A percentile compares a stretch with the other conserved stretches of the same genome.
These are phyloP conservation scores for Chaetothyriales sp. DNA, from an alignment of 2,329 filamentous ascomycete species.

Conservation along the genomic window DNA sequence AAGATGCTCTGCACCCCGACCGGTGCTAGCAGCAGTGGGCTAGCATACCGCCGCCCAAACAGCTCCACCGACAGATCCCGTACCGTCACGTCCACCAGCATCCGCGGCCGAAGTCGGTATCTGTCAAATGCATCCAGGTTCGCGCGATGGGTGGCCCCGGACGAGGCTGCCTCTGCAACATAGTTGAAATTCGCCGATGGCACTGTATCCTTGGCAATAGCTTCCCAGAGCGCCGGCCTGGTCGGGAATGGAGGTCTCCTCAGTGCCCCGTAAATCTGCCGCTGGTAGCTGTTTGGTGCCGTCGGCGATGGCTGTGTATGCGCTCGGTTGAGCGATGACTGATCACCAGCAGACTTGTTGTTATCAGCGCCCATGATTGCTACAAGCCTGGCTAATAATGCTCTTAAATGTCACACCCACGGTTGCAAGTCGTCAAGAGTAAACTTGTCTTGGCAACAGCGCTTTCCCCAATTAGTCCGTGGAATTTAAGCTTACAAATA, in stretches of 20 bases:
- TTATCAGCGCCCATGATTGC: not conserved
- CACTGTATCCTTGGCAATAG: slow-evolving; percentile 36
- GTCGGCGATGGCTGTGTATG: slow-evolving; percentile 13
- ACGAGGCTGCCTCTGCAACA: slow-evolving; percentile 41
- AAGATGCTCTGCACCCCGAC: slow-evolving; percentile 55
- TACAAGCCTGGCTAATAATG: not conserved
- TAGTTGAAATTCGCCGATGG: slow-evolving; percentile 40
- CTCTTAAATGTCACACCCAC: not conserved
- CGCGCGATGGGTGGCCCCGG: slow-evolving; percentile 18
- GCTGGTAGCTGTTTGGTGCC: slow-evolving; percentile 13
- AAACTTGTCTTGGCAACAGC: no score
- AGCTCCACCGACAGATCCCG: slow-evolving; percentile 35
- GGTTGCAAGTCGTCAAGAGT: no score
- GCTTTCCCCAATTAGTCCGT: no score
- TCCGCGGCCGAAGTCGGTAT: slow-evolving; percentile 20
- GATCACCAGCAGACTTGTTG: not conserved
- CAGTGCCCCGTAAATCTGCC: slow-evolving; percentile 14
- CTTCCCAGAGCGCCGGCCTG: slow-evolving; percentile 39
- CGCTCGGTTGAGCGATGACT: slow-evolving; percentile 5
- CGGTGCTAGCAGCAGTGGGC: slow-evolving; percentile 48
- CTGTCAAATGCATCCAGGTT: slow-evolving; percentile 21
- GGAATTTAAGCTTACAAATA: no score
- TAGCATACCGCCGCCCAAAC: slow-evolving; percentile 34
- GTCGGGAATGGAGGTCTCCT: slow-evolving; percentile 38
- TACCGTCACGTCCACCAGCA: slow-evolving; percentile 23